Evolutionary conservation across 2,329 filamentous ascomycete genomes (phyloP).

Genomic region (Diplodia corticola): DNA sequence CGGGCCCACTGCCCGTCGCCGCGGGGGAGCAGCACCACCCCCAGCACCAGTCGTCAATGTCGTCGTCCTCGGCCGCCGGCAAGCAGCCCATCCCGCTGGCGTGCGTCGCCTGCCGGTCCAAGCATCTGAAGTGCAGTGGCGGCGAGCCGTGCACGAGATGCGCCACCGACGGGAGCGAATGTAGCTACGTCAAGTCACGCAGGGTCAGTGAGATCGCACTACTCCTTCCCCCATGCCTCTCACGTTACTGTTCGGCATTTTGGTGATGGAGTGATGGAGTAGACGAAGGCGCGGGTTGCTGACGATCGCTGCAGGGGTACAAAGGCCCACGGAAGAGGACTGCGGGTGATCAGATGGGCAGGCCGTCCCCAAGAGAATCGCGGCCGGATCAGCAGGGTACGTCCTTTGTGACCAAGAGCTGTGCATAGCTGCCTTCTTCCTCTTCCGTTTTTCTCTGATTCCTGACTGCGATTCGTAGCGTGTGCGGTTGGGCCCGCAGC

Average conservation of each 20-base stretch:
- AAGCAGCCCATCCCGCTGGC: conserved; percentile 44
- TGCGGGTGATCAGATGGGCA: conserved; percentile 8
- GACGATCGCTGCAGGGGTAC: conserved; percentile 16
- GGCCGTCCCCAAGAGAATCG: neutral
- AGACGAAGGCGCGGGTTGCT: neutral
- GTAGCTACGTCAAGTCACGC: conserved; percentile 54
- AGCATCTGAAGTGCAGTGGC: conserved; percentile 57
- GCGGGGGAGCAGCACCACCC: neutral
- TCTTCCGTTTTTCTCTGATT: neutral
- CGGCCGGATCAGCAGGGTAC: neutral
- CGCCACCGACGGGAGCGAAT: conserved; percentile 40
- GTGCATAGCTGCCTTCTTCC: neutral
- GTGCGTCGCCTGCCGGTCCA: conserved; percentile 53
- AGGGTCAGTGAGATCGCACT: conserved; percentile 34
- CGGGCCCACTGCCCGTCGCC: neutral
- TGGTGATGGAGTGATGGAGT: conserved; percentile 26
- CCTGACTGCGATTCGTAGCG: neutral
- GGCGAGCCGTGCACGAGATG: conserved; percentile 53
- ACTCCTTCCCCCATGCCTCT: conserved; percentile 22
- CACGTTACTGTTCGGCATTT: conserved; percentile 30
- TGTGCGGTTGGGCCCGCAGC: neutral
- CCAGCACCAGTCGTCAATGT: neutral
- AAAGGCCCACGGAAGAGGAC: conserved; percentile 21
- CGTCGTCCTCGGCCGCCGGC: neutral
- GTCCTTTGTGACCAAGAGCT: neutral